Conservation (phyloP, 805 yeast species). For the Candida succiphila region DNA sequence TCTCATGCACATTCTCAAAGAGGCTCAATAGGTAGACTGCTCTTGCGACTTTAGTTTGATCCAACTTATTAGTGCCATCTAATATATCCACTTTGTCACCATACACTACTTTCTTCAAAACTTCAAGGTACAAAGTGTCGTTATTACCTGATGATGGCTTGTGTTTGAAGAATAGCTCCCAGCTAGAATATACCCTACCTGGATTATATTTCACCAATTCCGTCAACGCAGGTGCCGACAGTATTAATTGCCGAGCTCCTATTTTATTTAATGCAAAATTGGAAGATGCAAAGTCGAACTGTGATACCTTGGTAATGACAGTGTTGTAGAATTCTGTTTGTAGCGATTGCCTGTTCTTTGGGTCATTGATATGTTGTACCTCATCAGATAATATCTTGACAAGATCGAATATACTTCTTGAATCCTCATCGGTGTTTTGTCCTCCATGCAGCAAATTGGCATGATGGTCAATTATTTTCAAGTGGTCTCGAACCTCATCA, state of each 20-base stretch:
- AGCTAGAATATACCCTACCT: constrained; percentile 24
- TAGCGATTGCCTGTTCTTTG: too few species aligned
- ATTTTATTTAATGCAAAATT: constrained; percentile 6
- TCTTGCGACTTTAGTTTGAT: constrained; percentile 5
- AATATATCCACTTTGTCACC: constrained; percentile 15
- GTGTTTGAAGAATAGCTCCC: constrained; percentile 16
- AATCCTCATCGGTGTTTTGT: background rate
- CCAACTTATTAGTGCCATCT: constrained; percentile 11
- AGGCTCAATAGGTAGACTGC: too few species aligned
- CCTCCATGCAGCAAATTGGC: background rate
- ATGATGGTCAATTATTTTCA: background rate
- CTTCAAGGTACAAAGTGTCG: constrained; percentile 6
- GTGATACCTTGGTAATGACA: constrained; percentile 14
- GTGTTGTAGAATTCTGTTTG: constrained; percentile 12
- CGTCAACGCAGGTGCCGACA: background rate
- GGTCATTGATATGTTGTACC: background rate
- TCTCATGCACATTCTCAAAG: too few species aligned
- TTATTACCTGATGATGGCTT: constrained; percentile 2
- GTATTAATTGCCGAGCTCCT: background rate
- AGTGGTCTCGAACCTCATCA: background rate
- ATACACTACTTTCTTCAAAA: constrained; percentile 10
- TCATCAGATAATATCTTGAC: background rate
- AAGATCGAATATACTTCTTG: background rate
- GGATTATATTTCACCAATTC: constrained; percentile 22
- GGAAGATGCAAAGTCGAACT: constrained; percentile 17